phyloP scores from a whole-genome alignment of 805 yeast genomes.

The Ogataea chonburiensis region DNA sequence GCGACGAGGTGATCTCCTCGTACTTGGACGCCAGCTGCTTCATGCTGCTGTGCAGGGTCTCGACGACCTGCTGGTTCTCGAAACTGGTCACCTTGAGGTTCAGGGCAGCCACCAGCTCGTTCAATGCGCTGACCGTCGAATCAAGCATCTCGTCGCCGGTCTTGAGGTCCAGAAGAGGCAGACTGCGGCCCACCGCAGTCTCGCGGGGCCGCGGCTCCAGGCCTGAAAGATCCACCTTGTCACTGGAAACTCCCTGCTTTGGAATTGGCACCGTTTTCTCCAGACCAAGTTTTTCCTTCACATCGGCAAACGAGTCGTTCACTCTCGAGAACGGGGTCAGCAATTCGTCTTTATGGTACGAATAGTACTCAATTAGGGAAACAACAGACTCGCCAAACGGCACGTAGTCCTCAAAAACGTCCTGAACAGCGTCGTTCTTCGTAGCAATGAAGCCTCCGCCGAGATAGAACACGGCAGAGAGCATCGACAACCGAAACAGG shows the following conservation, averaged over 20 bases:
- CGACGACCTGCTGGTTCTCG: slow-evolving; percentile 25
- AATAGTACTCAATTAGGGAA: slow-evolving; percentile 44
- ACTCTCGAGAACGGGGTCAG: slow-evolving; percentile 19
- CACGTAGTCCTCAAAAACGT: slow-evolving; percentile 57
- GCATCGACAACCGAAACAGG: slow-evolving; percentile 27
- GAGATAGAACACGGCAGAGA: slow-evolving; percentile 42
- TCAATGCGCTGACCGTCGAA: slow-evolving; percentile 35
- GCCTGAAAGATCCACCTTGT: slow-evolving; percentile 29
- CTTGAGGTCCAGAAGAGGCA: slow-evolving; percentile 33
- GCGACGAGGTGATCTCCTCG: slow-evolving; percentile 21
- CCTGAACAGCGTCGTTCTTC: slow-evolving; percentile 57
- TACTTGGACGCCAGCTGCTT: slow-evolving; percentile 24
- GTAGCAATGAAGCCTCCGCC: slow-evolving; percentile 61
- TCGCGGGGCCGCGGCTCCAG: slow-evolving; percentile 9
- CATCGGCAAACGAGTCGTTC: slow-evolving; percentile 32
- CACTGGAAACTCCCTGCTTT: slow-evolving; percentile 39
- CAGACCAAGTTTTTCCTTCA: slow-evolving; percentile 39
- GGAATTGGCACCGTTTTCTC: slow-evolving; percentile 41
- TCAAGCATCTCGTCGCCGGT: slow-evolving; percentile 37
- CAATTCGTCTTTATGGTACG: slow-evolving; percentile 27
- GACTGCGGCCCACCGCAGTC: slow-evolving; percentile 12
- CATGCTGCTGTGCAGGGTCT: slow-evolving; percentile 24
- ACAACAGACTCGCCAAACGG: slow-evolving; percentile 62
- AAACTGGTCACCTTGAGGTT: slow-evolving; percentile 23
- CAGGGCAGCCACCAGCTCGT: slow-evolving; percentile 34